Conservation (phyloP, 163 green algal genomes). For the Picocystis sp. region DNA sequence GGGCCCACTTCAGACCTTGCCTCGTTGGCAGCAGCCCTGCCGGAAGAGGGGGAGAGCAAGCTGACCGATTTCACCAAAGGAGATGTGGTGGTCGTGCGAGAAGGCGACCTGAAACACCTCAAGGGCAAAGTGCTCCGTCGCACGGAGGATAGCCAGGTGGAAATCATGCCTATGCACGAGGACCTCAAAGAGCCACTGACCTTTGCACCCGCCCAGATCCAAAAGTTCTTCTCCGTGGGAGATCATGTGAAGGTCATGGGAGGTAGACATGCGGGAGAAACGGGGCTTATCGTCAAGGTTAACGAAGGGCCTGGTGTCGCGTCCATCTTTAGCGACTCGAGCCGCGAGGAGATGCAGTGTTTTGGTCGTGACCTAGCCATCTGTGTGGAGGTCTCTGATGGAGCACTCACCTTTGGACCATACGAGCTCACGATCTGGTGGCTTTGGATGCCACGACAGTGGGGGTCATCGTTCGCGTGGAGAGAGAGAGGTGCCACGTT, state of each 20-base stretch:
- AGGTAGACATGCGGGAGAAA: slow-evolving; percentile 57
- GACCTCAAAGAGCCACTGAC: slow-evolving; percentile 43
- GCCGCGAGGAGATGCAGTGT: slow-evolving; percentile 57
- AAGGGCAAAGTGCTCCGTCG: slow-evolving; percentile 24
- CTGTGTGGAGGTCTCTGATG: slow-evolving; percentile 23
- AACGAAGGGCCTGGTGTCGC: slow-evolving; percentile 39
- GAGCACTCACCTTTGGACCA: slow-evolving; percentile 41
- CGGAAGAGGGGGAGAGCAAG: slow-evolving; percentile 16
- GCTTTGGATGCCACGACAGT: slow-evolving; percentile 46
- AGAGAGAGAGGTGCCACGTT: slow-evolving; percentile 40
- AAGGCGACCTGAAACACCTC: slow-evolving; percentile 42
- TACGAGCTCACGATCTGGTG: slow-evolving; percentile 88
- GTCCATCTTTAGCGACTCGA: slow-evolving; percentile 48
- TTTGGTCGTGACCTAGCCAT: slow-evolving; percentile 68
- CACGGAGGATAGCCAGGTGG: slow-evolving; percentile 40
- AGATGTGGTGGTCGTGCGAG: slow-evolving; percentile 43
- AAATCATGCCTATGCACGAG: slow-evolving; percentile 24
- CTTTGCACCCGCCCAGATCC: slow-evolving; percentile 45
- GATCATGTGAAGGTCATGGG: slow-evolving; percentile 70
- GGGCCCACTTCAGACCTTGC: slow-evolving; percentile 2
- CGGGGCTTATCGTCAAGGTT: slow-evolving; percentile 71
- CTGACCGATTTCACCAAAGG: slow-evolving; percentile 31
- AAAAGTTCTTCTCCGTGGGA: slow-evolving; percentile 74
- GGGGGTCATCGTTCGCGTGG: slow-evolving; percentile 50
- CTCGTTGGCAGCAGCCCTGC: background rate